Conservation (phyloP, 2,329 filamentous ascomycete genomes). For the Chaetomium globosum region DNA sequence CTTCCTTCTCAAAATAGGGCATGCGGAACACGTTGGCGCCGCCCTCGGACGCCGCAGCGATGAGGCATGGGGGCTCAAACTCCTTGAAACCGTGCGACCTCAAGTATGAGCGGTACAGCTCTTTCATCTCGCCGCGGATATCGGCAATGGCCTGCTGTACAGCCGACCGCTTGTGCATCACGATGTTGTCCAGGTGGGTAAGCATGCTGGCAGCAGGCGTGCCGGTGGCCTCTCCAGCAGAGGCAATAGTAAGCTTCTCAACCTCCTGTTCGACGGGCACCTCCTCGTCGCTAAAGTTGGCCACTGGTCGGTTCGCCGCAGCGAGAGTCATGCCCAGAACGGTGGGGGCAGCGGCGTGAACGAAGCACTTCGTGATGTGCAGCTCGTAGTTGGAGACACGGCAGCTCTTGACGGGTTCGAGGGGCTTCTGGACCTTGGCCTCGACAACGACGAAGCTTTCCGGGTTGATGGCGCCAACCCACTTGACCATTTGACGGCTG, state of each 20-base stretch:
- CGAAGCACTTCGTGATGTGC: conserved; percentile 82
- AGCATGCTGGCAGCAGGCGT: conserved; percentile 76
- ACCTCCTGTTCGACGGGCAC: conserved; percentile 42
- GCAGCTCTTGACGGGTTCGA: conserved; percentile 86
- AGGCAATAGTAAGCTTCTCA: conserved; percentile 43
- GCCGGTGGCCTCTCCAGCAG: conserved; percentile 42
- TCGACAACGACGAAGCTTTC: conserved; percentile 85
- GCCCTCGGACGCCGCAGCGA: conserved; percentile 88
- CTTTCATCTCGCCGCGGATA: conserved; percentile 49
- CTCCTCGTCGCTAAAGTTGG: conserved; percentile 63
- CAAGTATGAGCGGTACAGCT: conserved; percentile 62
- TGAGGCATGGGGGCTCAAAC: conserved; percentile 87
- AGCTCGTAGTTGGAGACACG: conserved; percentile 80
- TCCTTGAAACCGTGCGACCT: conserved; percentile 73
- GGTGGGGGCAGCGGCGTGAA: conserved; percentile 66
- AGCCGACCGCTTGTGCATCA: conserved; percentile 87
- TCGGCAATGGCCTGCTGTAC: conserved; percentile 82
- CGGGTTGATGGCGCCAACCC: conserved; percentile 70
- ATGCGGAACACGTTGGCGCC: conserved; percentile 89
- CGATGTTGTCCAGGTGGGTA: conserved; percentile 86
- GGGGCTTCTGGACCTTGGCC: conserved; percentile 76
- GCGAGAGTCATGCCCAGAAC: conserved; percentile 61
- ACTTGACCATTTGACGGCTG: conserved; percentile 93
- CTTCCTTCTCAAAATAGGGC: conserved; percentile 84
- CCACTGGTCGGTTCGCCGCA: conserved; percentile 57